Evolutionary conservation across 2,329 filamentous ascomycete species (phyloP).

Genomic region (Parafenestella ontariensis): DNA sequence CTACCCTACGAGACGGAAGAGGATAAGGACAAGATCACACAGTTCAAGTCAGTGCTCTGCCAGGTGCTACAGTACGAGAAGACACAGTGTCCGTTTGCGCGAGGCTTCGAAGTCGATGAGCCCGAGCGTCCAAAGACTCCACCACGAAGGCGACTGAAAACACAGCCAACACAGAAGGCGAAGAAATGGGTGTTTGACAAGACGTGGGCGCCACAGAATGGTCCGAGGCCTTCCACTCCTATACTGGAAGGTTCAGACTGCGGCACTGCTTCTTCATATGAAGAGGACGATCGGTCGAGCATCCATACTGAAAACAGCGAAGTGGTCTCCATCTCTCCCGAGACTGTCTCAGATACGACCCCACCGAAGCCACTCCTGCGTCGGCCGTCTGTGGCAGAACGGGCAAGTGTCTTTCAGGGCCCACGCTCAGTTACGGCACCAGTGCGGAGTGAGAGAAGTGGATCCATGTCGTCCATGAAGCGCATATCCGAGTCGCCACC

Average conservation of each 20-base stretch:
- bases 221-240: slow-evolving; percentile 37
- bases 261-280: slow-evolving; percentile 38
- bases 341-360: slow-evolving; percentile 22
- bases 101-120: slow-evolving; percentile 76
- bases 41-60: slow-evolving; percentile 72
- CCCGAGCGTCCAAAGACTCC: slow-evolving; percentile 72
- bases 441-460: slow-evolving; percentile 8
- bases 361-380: slow-evolving; percentile 20
- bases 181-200: slow-evolving; percentile 59
- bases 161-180: slow-evolving; percentile 62
- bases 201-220: slow-evolving; percentile 57
- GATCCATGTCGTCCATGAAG: slow-evolving; percentile 25
- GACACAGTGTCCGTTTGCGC: slow-evolving; percentile 83
- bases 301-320: slow-evolving; percentile 42
- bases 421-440: slow-evolving; percentile 39
- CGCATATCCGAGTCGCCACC: slow-evolving; percentile 27
- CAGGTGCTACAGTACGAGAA: slow-evolving; percentile 85
- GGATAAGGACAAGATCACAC: slow-evolving; percentile 68
- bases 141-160: slow-evolving; percentile 56
- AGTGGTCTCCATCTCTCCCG: slow-evolving; percentile 29
- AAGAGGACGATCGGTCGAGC: slow-evolving; percentile 46
- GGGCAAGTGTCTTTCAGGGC: slow-evolving; percentile 41
- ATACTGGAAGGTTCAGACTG: slow-evolving; percentile 39
- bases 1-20: slow-evolving; percentile 71
- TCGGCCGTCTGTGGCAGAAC: slow-evolving; percentile 38